These are phyloP conservation scores for Zoysia pacifica DNA, from an alignment of 176 grass and related monocot species.

Conservation along the genomic window DNA sequence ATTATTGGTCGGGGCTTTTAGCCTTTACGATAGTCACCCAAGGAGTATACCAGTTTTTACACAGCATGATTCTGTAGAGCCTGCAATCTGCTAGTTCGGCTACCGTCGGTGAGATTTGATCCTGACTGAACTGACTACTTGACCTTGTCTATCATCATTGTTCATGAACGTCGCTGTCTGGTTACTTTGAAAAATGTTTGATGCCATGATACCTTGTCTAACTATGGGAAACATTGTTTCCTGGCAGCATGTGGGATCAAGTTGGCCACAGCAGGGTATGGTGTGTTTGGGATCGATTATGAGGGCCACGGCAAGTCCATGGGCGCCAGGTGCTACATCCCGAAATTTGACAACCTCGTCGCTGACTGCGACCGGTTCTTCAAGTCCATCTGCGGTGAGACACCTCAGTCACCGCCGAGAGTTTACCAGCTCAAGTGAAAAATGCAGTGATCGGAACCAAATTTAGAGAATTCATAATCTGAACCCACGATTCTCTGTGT, in stretches of 20 bases:
- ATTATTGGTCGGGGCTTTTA: not conserved
- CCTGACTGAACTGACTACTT: not conserved
- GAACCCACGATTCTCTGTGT: too few species aligned
- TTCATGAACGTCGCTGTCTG: not conserved
- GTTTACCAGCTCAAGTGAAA: not conserved
- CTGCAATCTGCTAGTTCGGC: not conserved
- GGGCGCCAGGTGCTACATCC: constrained; percentile 81
- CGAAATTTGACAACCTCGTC: constrained; percentile 65
- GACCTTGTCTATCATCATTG: not conserved
- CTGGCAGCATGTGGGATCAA: constrained; percentile 68
- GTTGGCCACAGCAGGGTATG: constrained; percentile 58
- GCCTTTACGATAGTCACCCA: too few species aligned
- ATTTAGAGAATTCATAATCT: too few species aligned
- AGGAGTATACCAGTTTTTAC: not conserved
- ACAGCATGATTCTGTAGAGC: not conserved
- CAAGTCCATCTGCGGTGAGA: constrained; percentile 77
- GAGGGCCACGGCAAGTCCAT: constrained; percentile 87
- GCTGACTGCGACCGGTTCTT: constrained; percentile 69
- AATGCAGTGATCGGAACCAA: not conserved
- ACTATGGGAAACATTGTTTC: constrained; percentile 24
- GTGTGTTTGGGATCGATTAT: constrained; percentile 85
- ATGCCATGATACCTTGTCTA: constrained; percentile 34
- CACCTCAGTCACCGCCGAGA: not conserved
- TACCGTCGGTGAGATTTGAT: not conserved
- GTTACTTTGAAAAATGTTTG: constrained; percentile 2